Conservation (phyloP, 495 filamentous ascomycete species). For the Pseudoneurospora amorphoporcata region DNA sequence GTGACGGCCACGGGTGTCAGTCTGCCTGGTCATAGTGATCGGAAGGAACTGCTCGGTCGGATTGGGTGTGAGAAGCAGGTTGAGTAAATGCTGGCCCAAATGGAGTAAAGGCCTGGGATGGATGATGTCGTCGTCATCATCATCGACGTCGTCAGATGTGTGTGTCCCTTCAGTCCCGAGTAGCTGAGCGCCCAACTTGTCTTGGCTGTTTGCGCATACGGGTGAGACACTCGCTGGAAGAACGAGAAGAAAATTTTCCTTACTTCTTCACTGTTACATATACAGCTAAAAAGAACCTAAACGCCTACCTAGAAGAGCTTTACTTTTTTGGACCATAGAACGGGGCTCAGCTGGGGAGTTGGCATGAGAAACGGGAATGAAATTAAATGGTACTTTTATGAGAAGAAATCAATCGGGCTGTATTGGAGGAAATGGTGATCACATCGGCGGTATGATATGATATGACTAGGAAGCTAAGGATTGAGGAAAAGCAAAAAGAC, state of each 20-base stretch:
- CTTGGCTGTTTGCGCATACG: background rate
- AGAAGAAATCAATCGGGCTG: too few species aligned
- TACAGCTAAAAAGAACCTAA: background rate
- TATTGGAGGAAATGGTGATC: too few species aligned
- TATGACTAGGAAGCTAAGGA: background rate
- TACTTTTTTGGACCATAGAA: background rate
- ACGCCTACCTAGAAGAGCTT: background rate
- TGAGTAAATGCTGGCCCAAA: conserved; percentile 20
- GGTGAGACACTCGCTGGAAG: background rate
- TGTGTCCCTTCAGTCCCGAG: background rate
- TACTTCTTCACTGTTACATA: background rate
- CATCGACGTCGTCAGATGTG: background rate
- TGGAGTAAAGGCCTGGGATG: background rate
- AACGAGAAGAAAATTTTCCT: background rate
- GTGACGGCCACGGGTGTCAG: conserved; percentile 46
- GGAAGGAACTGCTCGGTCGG: conserved; percentile 60
- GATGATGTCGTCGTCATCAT: background rate
- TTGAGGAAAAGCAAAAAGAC: background rate
- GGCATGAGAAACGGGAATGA: background rate
- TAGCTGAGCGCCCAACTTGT: background rate
- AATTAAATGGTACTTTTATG: background rate
- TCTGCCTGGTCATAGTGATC: conserved; percentile 57
- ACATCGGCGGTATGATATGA: background rate
- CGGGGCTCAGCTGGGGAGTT: background rate
- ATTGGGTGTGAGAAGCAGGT: conserved; percentile 67